Base-by-base conservation (phyloP, 129 eudicot species). In the Mikania micrantha region DNA sequence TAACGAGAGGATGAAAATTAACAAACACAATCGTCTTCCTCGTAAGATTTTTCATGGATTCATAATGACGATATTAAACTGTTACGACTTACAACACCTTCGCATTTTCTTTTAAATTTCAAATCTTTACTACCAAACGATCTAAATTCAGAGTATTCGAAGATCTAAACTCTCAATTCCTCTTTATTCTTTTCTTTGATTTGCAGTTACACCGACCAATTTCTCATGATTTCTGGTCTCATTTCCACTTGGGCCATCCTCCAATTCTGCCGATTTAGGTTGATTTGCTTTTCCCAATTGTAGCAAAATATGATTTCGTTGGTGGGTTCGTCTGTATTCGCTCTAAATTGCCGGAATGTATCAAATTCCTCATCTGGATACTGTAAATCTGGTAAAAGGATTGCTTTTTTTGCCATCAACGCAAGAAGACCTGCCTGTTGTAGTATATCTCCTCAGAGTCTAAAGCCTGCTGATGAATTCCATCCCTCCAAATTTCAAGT, bases 401-500 rank as follows among this genome's bases (percentile, higher is more conserved):
- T 52, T 59, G 45, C 36, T 9, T 50, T n/a, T 32, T 61, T 24
- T 24, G 13, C 70, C 60, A 49, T 61, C 31, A 47, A 47, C 39
- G 42, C 71, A 54, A 56, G 75, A 67, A 81, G 36, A 66, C 45
- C 64, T 45, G 70, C 69, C 11, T 87, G 90, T 77, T 77, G 74
- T 71, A 79, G 84, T 79, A 62, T 84, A 62, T 84, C 84, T 24
- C 79, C 87, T 5, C 71, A 78, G 24, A 79, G 81, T 68, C 42
- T 76, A 24, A 78, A 25, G 73, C 86, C 90, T 32, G 77, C 90
- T 35, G 83, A 76, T 70, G 87, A 73, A 32, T 73, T 79, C 42
- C 56, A 78, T 19, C 24, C 87, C 24, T 67, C 84, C 17, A 81
- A 71, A 52, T 62, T 67, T 36, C 75, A 74, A 69, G 95, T 87